Conservation (phyloP, 345 rosid species). For the Ceriops tagal region DNA sequence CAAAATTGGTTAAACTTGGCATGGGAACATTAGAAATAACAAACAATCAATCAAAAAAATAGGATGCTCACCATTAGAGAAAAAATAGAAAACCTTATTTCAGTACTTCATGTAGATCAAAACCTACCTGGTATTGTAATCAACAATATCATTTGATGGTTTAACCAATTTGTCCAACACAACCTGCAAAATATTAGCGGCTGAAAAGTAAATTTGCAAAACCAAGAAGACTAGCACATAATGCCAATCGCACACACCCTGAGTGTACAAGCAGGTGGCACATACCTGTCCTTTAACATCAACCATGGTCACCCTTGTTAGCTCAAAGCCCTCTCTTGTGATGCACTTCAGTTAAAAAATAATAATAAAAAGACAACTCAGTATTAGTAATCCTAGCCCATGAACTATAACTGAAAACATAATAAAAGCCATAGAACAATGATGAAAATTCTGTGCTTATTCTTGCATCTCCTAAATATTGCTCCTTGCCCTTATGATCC, state of each 20-base stretch:
- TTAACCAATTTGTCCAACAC: slow-evolving; percentile 84
- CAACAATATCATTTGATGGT: slow-evolving; percentile 67
- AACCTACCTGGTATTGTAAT: slow-evolving; percentile 83
- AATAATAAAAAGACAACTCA: background rate
- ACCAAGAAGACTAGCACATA: too few relatives aligned
- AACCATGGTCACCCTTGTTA: slow-evolving; percentile 82
- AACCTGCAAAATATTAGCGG: slow-evolving; percentile 45
- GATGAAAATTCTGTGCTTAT: too few relatives aligned
- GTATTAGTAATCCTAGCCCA: background rate
- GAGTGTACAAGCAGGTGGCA: background rate
- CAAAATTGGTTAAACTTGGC: background rate
- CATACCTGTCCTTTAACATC: slow-evolving; percentile 80
- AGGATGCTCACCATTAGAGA: background rate
- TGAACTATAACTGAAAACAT: background rate
- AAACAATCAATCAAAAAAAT: too few relatives aligned
- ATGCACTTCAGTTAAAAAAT: slow-evolving; percentile 45
- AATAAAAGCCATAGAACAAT: too few relatives aligned
- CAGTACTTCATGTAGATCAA: background rate
- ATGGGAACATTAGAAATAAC: background rate
- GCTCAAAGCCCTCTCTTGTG: slow-evolving; percentile 80
- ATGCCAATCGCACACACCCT: too few relatives aligned
- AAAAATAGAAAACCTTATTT: background rate
- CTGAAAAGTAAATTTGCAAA: too few relatives aligned
- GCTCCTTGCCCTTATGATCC: background rate
- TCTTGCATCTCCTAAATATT: background rate